These are phyloP conservation scores for Lentinus tigrinus DNA, from an alignment of 768 basidiomycete genomes.

Conservation along the genomic window DNA sequence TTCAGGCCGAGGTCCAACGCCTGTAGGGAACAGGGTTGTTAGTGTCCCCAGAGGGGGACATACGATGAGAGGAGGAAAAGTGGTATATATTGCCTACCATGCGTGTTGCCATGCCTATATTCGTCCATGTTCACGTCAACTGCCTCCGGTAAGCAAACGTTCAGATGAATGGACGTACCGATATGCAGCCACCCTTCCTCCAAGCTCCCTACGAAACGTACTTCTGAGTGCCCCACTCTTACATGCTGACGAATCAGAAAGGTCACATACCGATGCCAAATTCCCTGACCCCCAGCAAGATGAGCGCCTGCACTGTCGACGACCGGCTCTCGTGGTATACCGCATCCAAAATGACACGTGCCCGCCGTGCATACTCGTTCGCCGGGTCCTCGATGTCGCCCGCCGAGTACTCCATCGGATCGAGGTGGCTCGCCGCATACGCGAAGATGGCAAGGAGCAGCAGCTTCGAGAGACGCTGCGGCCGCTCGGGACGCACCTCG, in stretches of 20 bases:
- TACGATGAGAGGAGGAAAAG: background rate
- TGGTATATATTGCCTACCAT: conserved; percentile 46
- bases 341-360: conserved; percentile 51
- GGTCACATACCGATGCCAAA: conserved; percentile 68
- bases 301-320: conserved; percentile 79
- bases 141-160: background rate
- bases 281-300: conserved; percentile 79
- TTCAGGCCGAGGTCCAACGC: conserved; percentile 82
- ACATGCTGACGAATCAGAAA: no score
- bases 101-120: conserved; percentile 58
- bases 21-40: conserved; percentile 32
- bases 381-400: conserved; percentile 42
- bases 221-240: no score
- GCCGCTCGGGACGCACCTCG: conserved; percentile 40
- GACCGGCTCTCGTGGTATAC: conserved; percentile 65
- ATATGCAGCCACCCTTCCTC: conserved; percentile 86
- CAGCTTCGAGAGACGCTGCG: conserved; percentile 60
- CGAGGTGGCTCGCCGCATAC: conserved; percentile 66
- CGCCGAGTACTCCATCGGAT: conserved; percentile 33
- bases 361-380: conserved; percentile 58
- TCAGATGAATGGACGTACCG: conserved; percentile 37
- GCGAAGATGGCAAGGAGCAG: conserved; percentile 81
- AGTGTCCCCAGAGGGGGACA: no score
- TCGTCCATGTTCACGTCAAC: background rate
- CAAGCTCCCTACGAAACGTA: conserved; percentile 64